Evolutionary conservation across 148 eudicot species (phyloP).

Genomic region (Linanthus parryae): DNA sequence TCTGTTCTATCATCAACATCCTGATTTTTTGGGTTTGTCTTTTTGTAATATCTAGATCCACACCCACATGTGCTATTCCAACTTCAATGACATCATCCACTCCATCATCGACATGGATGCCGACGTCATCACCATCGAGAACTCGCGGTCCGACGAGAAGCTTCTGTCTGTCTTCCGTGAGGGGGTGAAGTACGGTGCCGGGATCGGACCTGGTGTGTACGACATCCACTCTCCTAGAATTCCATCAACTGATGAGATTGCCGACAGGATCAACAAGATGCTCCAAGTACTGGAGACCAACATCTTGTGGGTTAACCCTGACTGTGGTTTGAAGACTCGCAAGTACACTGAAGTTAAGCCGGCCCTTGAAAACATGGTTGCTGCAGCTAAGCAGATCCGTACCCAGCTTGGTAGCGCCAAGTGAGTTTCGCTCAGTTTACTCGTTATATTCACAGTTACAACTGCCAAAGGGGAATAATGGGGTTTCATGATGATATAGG

Average conservation of each 20-base stretch:
- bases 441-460: no score
- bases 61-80: constrained; percentile 18
- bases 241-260: constrained; percentile 13
- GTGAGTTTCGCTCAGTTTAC: no score
- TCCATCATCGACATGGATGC: constrained; percentile 15
- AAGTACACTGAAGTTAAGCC: constrained; percentile 12
- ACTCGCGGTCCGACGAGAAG: constrained; percentile 14
- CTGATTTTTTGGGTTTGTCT: no score
- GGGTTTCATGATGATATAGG: no score
- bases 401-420: constrained; percentile 11
- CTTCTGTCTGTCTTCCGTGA: constrained; percentile 14
- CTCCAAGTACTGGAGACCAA: constrained; percentile 14
- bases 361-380: constrained; percentile 9
- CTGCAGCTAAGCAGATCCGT: constrained; percentile 9
- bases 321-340: constrained; percentile 15
- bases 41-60: constrained; percentile 5
- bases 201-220: constrained; percentile 11
- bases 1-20: no score
- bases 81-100: constrained; percentile 16
- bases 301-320: constrained; percentile 17
- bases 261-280: constrained; percentile 13
- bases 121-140: constrained; percentile 14
- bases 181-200: constrained; percentile 12
- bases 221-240: constrained; percentile 13
- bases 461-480: no score